Evolutionary conservation across 2,329 filamentous ascomycete species (phyloP).

Genomic region (Claviceps pusilla): DNA sequence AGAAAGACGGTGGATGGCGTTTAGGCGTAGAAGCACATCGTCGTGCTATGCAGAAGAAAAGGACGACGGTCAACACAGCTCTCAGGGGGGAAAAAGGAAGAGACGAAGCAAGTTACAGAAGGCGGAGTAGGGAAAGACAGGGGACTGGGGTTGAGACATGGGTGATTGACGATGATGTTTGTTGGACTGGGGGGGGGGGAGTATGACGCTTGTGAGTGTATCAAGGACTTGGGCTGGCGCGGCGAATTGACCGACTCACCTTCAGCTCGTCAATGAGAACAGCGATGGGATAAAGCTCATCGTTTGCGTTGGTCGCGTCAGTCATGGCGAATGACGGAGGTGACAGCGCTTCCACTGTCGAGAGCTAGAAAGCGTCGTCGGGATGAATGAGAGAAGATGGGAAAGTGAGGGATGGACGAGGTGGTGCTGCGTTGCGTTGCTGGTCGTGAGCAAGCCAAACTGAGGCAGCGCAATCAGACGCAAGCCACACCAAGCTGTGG

Average conservation of each 20-base stretch:
- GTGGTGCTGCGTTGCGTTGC: background rate
- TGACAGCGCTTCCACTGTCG: constrained; percentile 17
- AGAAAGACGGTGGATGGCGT: constrained; percentile 94
- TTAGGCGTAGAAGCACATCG: constrained; percentile 92
- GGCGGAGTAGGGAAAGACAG: constrained; percentile 2
- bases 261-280: constrained; percentile 99
- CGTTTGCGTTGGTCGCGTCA: constrained; percentile 76
- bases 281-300: constrained; percentile 99
- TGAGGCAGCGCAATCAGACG: background rate
- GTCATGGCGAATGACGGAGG: constrained; percentile 52
- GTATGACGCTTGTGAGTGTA: background rate
- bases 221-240: background rate
- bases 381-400: constrained; percentile 2
- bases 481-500: background rate
- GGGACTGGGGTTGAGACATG: constrained; percentile 4
- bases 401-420: constrained; percentile 4
- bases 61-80: constrained; percentile 12
- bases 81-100: background rate
- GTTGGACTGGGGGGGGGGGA: background rate
- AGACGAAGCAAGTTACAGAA: background rate
- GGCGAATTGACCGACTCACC: constrained; percentile 38
- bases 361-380: constrained; percentile 3
- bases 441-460: background rate
- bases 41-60: constrained; percentile 54
- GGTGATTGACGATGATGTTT: constrained; percentile 2